Base-by-base conservation (phyloP, 192 early-diverging fungal genomes). In the Gryganskiella cystojenkinii region DNA sequence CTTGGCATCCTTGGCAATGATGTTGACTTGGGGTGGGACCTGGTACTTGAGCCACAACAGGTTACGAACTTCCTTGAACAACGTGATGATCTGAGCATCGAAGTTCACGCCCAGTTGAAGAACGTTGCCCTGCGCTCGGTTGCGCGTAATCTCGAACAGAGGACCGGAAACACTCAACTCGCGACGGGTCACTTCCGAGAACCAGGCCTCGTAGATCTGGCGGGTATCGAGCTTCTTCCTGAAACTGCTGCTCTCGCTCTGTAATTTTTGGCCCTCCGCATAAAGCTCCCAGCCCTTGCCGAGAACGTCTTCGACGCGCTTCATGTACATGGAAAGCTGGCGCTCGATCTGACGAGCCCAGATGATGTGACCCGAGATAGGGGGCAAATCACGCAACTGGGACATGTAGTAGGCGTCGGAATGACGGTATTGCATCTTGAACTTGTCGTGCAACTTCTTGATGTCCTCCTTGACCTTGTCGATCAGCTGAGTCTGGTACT, bases 51-150 rank as follows among this genome's bases (percentile, higher is more conserved):
- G 86, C 95, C 95, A 98, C n/a, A 95, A 67, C 70, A 99, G 82
- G 79, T 99, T 95, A 37, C 97, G 90, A 33, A 99, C 97, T 81
- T 99, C 98, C 83, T 99, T 99, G 86, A 99, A 99, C 56, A 99
- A 82, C 1, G 95, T 93, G 59, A 99, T 95, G 61, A 95, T 90
- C 76, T 96, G 94, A 1, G 88, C 82, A 67, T 99, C 98, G 81
- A 99, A 99, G 71, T 95, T 97, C 63, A 99, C 89, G 54, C 87
- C 87, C 9, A 99, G 87, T 71, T 95, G 92, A 33, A 94, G 85
- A 11, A 87, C 56, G 60, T 90, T 86, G 22, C 87, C 90, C 31
- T 88, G 85, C 0, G 94, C 91, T 40, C 96, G 89, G 53, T 92
- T 94, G 25, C 90, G 86, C 3, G 89, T 88, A 47, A 99, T 93